Percentiles rank a stretch among this genome's conserved stretches.
Evolutionary conservation across 257 asterid genomes (phyloP).

Genomic region (Gardenia jasminoides): DNA sequence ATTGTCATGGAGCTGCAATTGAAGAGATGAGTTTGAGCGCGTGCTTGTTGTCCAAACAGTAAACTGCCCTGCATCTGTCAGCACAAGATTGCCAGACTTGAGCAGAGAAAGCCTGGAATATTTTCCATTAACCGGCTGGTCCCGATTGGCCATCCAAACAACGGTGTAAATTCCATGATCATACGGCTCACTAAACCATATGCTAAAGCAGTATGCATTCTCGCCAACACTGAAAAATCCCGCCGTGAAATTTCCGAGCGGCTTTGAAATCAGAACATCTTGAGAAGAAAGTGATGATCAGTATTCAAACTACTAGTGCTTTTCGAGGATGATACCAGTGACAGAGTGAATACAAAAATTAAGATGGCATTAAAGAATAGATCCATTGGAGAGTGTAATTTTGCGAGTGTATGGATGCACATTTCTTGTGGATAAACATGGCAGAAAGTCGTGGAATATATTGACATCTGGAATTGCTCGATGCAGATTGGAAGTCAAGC

Average conservation of each 20-base stretch:
- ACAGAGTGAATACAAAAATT: not conserved
- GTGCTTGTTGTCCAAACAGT: conserved; percentile 29
- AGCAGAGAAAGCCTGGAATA: conserved; percentile 18
- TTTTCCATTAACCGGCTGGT: conserved; percentile 28
- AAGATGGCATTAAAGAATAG: not conserved
- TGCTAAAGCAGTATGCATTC: conserved; percentile 28
- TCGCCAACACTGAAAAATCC: conserved; percentile 31
- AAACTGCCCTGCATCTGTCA: conserved; percentile 28
- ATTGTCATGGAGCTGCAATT: conserved; percentile 23
- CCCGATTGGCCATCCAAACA: conserved; percentile 46
- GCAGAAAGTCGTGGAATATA: no score
- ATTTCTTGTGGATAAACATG: no score
- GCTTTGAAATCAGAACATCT: conserved; percentile 15
- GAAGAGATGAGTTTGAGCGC: not conserved
- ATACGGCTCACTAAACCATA: conserved; percentile 22
- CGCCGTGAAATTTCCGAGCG: conserved; percentile 13
- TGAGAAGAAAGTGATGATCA: conserved; percentile 14
- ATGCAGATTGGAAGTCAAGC: no score
- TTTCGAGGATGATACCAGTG: not conserved
- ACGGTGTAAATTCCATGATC: conserved; percentile 19
- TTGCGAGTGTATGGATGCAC: no score
- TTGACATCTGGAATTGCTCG: no score
- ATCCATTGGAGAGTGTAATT: not conserved
- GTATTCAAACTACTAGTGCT: not conserved
- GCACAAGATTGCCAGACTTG: conserved; percentile 24